Percentiles rank a stretch among this genome's conserved stretches.
Evolutionary conservation across 2,329 filamentous ascomycete genomes (phyloP).

Genomic region (Aspergillus fumigatus): DNA sequence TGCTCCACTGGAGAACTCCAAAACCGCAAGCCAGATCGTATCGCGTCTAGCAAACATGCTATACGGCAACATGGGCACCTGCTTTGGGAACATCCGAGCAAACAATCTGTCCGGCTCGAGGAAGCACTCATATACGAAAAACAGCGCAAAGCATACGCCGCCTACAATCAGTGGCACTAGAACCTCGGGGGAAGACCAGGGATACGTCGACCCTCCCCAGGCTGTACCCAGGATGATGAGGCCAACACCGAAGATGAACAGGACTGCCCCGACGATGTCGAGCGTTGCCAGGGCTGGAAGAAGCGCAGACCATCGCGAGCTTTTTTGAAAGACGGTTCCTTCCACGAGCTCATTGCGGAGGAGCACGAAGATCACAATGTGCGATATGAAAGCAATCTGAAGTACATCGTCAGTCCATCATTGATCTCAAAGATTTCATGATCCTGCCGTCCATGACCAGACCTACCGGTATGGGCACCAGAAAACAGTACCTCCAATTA

Average conservation of each 20-base stretch:
- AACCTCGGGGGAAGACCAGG: conserved; percentile 49
- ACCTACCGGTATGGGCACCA: conserved; percentile 57
- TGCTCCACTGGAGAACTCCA: conserved; percentile 58
- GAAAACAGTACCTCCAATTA: conserved; percentile 65
- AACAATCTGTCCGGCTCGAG: conserved; percentile 49
- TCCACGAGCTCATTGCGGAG: conserved; percentile 56
- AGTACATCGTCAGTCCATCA: not conserved
- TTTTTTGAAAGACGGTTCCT: conserved; percentile 41
- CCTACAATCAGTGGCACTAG: conserved; percentile 49
- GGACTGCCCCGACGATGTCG: conserved; percentile 52
- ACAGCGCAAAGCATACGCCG: conserved; percentile 36
- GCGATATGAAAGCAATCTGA: conserved; percentile 45
- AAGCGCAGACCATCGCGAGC: conserved; percentile 35
- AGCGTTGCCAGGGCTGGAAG: conserved; percentile 49
- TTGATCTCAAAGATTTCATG: too few relatives aligned
- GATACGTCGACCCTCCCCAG: conserved; percentile 53
- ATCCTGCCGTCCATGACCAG: conserved; percentile 27
- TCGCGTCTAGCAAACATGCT: conserved; percentile 55
- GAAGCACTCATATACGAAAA: conserved; percentile 51
- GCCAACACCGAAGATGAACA: conserved; percentile 54
- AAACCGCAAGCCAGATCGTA: conserved; percentile 56
- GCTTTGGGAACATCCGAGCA: conserved; percentile 47
- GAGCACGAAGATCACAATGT: conserved; percentile 53
- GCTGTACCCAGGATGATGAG: conserved; percentile 53
- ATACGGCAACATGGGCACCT: conserved; percentile 62